A percentile compares a stretch with the other conserved stretches of the same genome.
These are phyloP conservation scores for Bryoerythrophyllum caledonicum DNA, from an alignment of 225 moss, liverwort and hornwort genomes.

Conservation along the genomic window DNA sequence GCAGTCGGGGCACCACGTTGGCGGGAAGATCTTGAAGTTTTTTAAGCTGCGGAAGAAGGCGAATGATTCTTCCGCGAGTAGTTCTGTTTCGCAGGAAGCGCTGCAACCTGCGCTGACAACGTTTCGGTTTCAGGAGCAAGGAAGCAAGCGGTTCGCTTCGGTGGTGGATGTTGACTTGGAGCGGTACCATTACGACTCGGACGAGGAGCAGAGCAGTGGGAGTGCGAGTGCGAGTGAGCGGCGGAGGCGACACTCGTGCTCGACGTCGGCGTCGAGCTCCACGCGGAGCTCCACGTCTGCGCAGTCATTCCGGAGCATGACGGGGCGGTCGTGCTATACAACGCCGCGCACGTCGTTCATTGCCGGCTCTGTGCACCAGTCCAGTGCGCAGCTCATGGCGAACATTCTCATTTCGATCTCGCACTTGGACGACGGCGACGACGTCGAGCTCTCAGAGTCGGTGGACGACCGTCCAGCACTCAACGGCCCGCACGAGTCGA, in stretches of 20 bases:
- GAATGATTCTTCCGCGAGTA: too few species aligned
- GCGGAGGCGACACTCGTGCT: constrained; percentile 22
- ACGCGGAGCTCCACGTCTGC: constrained; percentile 29
- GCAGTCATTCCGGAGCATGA: constrained; percentile 37
- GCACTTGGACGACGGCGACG: constrained; percentile 41
- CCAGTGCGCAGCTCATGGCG: constrained; percentile 45
- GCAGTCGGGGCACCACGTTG: constrained; percentile 20
- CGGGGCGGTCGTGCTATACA: constrained; percentile 19
- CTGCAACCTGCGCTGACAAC: constrained; percentile 37
- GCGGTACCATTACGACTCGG: constrained; percentile 45
- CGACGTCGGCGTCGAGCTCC: constrained; percentile 33
- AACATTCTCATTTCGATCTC: constrained; percentile 44
- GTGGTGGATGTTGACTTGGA: constrained; percentile 38
- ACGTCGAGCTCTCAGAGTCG: neutral
- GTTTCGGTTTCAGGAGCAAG: constrained; percentile 38
- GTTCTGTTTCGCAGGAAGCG: neutral
- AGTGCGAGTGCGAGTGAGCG: neutral
- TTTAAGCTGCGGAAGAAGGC: constrained; percentile 35
- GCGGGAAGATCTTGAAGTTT: constrained; percentile 39
- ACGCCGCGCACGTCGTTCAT: constrained; percentile 32
- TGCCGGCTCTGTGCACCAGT: constrained; percentile 20
- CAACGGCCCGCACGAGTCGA: constrained; percentile 42
- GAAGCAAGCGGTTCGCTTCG: constrained; percentile 13
- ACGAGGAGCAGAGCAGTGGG: constrained; percentile 25
- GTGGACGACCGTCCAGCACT: constrained; percentile 15